phyloP scores from a whole-genome alignment of 2,329 filamentous ascomycete genomes.

The Cladosporium colombiae region DNA sequence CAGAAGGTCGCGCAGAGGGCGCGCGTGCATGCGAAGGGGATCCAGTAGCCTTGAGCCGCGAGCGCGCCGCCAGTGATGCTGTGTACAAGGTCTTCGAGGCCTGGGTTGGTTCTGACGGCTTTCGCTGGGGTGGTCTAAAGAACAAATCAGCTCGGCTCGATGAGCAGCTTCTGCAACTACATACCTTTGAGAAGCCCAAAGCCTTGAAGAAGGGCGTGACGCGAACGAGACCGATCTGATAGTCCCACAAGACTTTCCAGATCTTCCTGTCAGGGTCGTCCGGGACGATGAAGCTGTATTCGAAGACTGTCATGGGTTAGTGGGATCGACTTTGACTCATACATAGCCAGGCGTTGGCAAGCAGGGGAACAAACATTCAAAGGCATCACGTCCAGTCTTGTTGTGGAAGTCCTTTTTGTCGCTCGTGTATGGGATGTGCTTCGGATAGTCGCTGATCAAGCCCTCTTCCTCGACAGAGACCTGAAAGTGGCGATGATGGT shows the following conservation, averaged over 20 bases:
- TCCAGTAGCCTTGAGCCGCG: slow-evolving; percentile 95
- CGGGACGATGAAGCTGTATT: slow-evolving; percentile 77
- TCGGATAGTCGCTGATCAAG: slow-evolving; percentile 49
- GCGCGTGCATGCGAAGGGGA: slow-evolving; percentile 83
- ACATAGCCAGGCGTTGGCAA: too few species aligned
- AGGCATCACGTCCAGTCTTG: slow-evolving; percentile 83
- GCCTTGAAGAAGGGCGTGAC: slow-evolving; percentile 96
- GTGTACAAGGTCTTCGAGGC: slow-evolving; percentile 81
- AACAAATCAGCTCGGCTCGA: background rate
- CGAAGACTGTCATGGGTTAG: slow-evolving; percentile 62
- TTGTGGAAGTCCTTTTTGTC: slow-evolving; percentile 86
- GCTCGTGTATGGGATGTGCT: slow-evolving; percentile 89
- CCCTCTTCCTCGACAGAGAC: slow-evolving; percentile 49
- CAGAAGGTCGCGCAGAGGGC: slow-evolving; percentile 91
- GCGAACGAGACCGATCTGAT: slow-evolving; percentile 88
- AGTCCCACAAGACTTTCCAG: slow-evolving; percentile 83
- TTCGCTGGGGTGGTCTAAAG: slow-evolving; percentile 81
- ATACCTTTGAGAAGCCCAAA: slow-evolving; percentile 81
- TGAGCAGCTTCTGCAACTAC: slow-evolving; percentile 23
- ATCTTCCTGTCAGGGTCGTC: slow-evolving; percentile 57
- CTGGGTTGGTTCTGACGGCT: slow-evolving; percentile 68
- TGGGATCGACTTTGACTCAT: background rate
- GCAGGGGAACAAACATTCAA: slow-evolving; percentile 66
- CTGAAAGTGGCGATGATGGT: slow-evolving; percentile 66
- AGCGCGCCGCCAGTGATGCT: slow-evolving; percentile 94